These are phyloP conservation scores for Globisporangium irregulare DNA, from an alignment of 352 stramenopile genomes.

Conservation along the genomic window DNA sequence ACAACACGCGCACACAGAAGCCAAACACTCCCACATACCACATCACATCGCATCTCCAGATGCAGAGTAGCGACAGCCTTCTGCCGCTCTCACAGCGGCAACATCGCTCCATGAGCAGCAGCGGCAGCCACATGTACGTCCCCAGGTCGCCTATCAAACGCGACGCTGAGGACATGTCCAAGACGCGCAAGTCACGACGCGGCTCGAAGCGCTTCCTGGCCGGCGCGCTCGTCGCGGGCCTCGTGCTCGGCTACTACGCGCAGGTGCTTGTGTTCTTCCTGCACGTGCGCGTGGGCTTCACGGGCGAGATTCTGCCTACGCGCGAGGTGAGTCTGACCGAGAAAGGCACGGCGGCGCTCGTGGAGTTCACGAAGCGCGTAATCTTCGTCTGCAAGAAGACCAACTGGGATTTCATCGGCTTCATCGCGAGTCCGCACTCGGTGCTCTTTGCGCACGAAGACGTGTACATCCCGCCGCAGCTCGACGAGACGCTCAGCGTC, in stretches of 20 bases:
- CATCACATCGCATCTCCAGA: not conserved
- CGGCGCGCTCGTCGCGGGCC: slow-evolving; percentile 24
- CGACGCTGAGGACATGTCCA: slow-evolving; percentile 18
- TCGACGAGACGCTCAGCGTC: slow-evolving; percentile 56
- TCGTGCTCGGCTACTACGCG: slow-evolving; percentile 63
- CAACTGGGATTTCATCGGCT: slow-evolving; percentile 77
- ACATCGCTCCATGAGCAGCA: not conserved
- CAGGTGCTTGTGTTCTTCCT: slow-evolving; percentile 69
- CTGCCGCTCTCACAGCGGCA: slow-evolving; percentile 11
- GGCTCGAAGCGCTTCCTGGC: slow-evolving; percentile 22
- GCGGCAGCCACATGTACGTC: slow-evolving; percentile 5
- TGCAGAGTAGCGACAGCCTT: slow-evolving; percentile 10
- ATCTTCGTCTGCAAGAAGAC: slow-evolving; percentile 73
- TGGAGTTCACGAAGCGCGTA: slow-evolving; percentile 55
- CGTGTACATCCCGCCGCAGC: slow-evolving; percentile 41
- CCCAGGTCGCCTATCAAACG: slow-evolving; percentile 4
- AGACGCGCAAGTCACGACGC: slow-evolving; percentile 15
- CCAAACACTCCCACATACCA: not conserved
- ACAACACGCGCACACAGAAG: not conserved
- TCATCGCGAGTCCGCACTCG: slow-evolving; percentile 58
- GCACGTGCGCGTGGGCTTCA: slow-evolving; percentile 57
- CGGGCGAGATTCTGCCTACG: slow-evolving; percentile 46
- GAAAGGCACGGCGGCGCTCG: slow-evolving; percentile 47
- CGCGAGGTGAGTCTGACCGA: slow-evolving; percentile 34
- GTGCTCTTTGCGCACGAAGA: slow-evolving; percentile 69